A percentile compares a stretch with the other conserved stretches of the same genome.
These are phyloP conservation scores for Trichoderma aggressivum DNA, from an alignment of 2,329 filamentous ascomycete species.

Conservation along the genomic window DNA sequence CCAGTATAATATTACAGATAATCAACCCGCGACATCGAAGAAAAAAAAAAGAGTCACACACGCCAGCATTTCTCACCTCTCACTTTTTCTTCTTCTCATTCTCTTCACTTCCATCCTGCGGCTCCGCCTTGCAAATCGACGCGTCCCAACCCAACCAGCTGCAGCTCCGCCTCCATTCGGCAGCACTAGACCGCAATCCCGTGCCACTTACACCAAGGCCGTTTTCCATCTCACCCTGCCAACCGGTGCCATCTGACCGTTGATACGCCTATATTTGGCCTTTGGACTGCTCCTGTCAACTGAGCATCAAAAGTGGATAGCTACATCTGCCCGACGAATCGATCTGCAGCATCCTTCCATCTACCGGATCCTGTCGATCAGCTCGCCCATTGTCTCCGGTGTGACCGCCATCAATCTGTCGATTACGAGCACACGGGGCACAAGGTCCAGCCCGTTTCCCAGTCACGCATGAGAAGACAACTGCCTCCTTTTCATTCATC, in stretches of 20 bases:
- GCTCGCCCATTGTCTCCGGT: slow-evolving; percentile 7
- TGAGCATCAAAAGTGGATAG: slow-evolving; percentile 6
- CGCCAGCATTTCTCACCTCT: neutral
- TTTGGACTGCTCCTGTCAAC: slow-evolving; percentile 4
- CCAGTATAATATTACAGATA: neutral
- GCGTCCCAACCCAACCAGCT: neutral
- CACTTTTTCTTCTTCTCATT: neutral
- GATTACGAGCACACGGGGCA: neutral
- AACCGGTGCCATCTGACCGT: slow-evolving; percentile 11
- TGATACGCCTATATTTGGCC: slow-evolving; percentile 4
- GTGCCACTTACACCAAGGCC: slow-evolving; percentile 19
- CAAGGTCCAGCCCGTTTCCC: neutral
- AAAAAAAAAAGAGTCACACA: slow-evolving; percentile 23
- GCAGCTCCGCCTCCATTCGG: slow-evolving; percentile 14
- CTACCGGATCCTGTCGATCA: slow-evolving; percentile 19
- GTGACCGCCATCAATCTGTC: neutral
- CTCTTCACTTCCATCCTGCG: neutral
- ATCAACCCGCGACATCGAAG: slow-evolving; percentile 19
- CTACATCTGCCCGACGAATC: slow-evolving; percentile 5
- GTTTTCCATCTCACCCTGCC: slow-evolving; percentile 11
- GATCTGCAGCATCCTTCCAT: slow-evolving; percentile 16
- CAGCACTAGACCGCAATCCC: slow-evolving; percentile 16
- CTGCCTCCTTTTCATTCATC: neutral
- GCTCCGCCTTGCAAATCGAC: neutral
- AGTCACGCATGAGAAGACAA: slow-evolving; percentile 9